Percentiles rank a stretch among this genome's conserved stretches.
These are phyloP conservation scores for Diospyros lotus DNA, from an alignment of 148 eudicot species.

Conservation along the genomic window DNA sequence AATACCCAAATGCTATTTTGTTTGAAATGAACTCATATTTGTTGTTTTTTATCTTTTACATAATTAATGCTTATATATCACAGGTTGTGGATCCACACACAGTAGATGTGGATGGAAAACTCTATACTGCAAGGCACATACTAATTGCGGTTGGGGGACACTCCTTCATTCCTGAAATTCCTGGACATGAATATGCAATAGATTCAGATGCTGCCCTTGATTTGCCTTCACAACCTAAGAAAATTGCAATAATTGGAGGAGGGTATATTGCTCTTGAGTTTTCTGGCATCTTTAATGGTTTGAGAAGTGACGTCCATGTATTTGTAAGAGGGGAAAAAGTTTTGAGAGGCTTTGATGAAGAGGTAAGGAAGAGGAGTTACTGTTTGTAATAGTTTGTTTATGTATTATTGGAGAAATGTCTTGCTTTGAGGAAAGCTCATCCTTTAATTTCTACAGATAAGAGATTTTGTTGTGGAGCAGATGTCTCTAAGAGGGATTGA, in stretches of 20 bases:
- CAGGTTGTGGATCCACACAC: slow-evolving; percentile 97
- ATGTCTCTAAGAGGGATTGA: slow-evolving; percentile 88
- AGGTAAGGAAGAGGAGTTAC: slow-evolving; percentile 38
- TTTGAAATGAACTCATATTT: too few relatives aligned
- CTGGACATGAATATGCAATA: slow-evolving; percentile 84
- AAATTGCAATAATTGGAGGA: slow-evolving; percentile 92
- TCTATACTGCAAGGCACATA: slow-evolving; percentile 76
- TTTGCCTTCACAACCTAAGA: slow-evolving; percentile 78
- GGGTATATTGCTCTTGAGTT: slow-evolving; percentile 96
- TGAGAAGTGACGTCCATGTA: slow-evolving; percentile 82
- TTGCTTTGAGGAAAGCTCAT: neutral
- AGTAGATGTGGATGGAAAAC: slow-evolving; percentile 89
- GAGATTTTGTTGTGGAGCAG: slow-evolving; percentile 90
- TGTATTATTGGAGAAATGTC: neutral
- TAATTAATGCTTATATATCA: slow-evolving; percentile 7
- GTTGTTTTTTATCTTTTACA: neutral
- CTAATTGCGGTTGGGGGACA: slow-evolving; percentile 93
- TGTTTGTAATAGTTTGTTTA: neutral
- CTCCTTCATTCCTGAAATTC: slow-evolving; percentile 86
- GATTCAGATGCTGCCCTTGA: slow-evolving; percentile 98
- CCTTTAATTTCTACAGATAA: slow-evolving; percentile 41
- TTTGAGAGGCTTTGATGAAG: slow-evolving; percentile 95
- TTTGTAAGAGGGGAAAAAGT: slow-evolving; percentile 85
- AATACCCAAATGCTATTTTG: too few relatives aligned
- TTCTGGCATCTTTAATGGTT: slow-evolving; percentile 97